These are phyloP conservation scores for Gnaphalium uliginosum DNA, from an alignment of 129 eudicot genomes.

Conservation along the genomic window DNA sequence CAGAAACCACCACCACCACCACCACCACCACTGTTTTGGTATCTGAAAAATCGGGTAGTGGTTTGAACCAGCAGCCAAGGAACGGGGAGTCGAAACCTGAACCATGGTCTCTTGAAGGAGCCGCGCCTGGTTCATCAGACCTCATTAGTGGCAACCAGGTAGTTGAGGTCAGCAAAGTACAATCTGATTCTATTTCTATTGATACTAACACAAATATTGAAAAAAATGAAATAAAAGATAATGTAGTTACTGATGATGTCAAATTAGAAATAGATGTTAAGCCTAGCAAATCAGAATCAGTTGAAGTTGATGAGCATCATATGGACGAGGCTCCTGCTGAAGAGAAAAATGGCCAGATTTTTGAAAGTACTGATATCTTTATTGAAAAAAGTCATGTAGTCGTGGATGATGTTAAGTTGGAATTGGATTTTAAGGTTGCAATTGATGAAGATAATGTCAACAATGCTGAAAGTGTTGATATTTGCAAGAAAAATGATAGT, in stretches of 20 bases:
- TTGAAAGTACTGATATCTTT: conserved; percentile 32
- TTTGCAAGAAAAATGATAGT: conserved; percentile 48
- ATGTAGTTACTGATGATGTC: conserved; percentile 81
- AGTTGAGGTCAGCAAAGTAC: conserved; percentile 82
- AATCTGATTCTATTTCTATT: conserved; percentile 78
- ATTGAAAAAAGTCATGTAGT: conserved; percentile 44
- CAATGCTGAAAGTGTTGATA: conserved; percentile 35
- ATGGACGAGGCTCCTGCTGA: conserved; percentile 43
- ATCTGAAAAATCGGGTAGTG: conserved; percentile 29
- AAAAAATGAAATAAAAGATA: conserved; percentile 75
- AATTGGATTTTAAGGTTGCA: conserved; percentile 57
- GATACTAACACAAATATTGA: conserved; percentile 73
- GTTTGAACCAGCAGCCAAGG: conserved; percentile 35
- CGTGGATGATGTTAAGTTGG: conserved; percentile 71
- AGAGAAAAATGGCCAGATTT: conserved; percentile 31
- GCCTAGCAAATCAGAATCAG: conserved; percentile 52
- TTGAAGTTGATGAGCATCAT: conserved; percentile 49
- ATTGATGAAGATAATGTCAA: conserved; percentile 48
- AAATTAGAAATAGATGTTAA: conserved; percentile 76
- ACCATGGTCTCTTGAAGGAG: conserved; percentile 23
- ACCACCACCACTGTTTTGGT: conserved; percentile 22
- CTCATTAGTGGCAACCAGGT: conserved; percentile 59
- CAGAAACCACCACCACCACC: conserved; percentile 22
- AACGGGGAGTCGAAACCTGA: conserved; percentile 39
- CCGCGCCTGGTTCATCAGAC: conserved; percentile 40